phyloP scores from a whole-genome alignment of 2,329 filamentous ascomycete species.

The Chaetomium strumarium region DNA sequence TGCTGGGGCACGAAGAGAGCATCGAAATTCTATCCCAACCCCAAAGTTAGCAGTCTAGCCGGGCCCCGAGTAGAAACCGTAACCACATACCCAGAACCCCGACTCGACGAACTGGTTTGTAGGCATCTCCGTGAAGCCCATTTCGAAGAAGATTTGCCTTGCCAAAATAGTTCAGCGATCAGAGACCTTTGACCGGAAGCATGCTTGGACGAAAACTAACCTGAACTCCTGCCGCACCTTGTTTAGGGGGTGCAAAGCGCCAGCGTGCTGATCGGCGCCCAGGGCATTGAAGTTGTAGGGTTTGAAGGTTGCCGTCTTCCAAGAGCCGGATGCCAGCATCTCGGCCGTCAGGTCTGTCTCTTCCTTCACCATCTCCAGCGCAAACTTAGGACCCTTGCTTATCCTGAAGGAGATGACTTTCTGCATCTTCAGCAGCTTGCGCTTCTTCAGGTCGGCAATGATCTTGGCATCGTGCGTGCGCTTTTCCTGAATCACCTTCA shows the following conservation, averaged over 20 bases:
- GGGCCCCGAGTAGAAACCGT: no score
- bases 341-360: slow-evolving; percentile 93
- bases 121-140: slow-evolving; percentile 98
- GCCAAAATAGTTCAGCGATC: neutral
- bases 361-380: slow-evolving; percentile 81
- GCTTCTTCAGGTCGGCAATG: slow-evolving; percentile 78
- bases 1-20: slow-evolving; percentile 82
- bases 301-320: slow-evolving; percentile 92
- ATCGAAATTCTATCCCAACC: slow-evolving; percentile 68
- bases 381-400: slow-evolving; percentile 80
- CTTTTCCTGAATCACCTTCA: slow-evolving; percentile 66
- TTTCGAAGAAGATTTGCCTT: slow-evolving; percentile 97
- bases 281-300: slow-evolving; percentile 51
- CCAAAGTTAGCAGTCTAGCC: neutral
- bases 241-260: slow-evolving; percentile 67
- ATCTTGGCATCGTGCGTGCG: slow-evolving; percentile 69
- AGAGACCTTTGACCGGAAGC: neutral
- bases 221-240: slow-evolving; percentile 90
- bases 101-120: slow-evolving; percentile 91
- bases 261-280: slow-evolving; percentile 55
- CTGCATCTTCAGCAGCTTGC: slow-evolving; percentile 77
- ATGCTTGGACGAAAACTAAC: slow-evolving; percentile 2
- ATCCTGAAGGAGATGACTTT: slow-evolving; percentile 84
- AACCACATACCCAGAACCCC: slow-evolving; percentile 63
- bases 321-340: slow-evolving; percentile 80